These are phyloP conservation scores for Elongisporangium undulatum DNA, from an alignment of 352 stramenopile genomes.

Conservation along the genomic window DNA sequence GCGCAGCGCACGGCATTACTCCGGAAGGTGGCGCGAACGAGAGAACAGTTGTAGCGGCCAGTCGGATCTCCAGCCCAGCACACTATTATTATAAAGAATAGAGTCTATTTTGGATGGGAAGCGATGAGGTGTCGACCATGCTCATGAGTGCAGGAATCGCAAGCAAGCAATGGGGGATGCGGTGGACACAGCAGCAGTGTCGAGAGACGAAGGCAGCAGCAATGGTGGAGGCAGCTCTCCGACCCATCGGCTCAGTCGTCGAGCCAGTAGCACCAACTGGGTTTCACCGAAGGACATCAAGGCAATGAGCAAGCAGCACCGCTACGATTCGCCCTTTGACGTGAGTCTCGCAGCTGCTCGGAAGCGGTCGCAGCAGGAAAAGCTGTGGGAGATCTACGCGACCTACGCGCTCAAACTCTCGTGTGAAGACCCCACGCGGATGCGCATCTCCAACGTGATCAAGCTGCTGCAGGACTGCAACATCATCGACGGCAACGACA, in stretches of 20 bases:
- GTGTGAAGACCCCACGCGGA: conserved; percentile 70
- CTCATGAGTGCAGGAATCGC: background rate
- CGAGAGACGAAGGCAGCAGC: background rate
- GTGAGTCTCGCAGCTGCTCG: conserved; percentile 43
- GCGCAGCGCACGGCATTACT: background rate
- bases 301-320: conserved; percentile 27
- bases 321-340: conserved; percentile 62
- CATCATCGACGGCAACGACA: conserved; percentile 51
- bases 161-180: conserved; percentile 1
- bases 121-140: background rate
- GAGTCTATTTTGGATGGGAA: background rate
- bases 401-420: conserved; percentile 71
- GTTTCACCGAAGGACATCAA: conserved; percentile 17
- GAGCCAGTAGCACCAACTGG: conserved; percentile 9
- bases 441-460: conserved; percentile 61
- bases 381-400: conserved; percentile 77
- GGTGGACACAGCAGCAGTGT: background rate
- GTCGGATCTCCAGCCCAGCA: background rate
- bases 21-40: background rate
- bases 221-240: background rate
- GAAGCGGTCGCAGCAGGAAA: conserved; percentile 60
- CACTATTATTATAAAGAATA: background rate
- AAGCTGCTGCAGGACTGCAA: conserved; percentile 76
- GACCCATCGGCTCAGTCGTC: background rate
- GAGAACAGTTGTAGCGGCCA: background rate